A percentile compares a stretch with the other conserved stretches of the same genome.
Evolutionary conservation across 2,329 filamentous ascomycete genomes (phyloP).

Genomic region (Ceratocystiopsis brevicomis): DNA sequence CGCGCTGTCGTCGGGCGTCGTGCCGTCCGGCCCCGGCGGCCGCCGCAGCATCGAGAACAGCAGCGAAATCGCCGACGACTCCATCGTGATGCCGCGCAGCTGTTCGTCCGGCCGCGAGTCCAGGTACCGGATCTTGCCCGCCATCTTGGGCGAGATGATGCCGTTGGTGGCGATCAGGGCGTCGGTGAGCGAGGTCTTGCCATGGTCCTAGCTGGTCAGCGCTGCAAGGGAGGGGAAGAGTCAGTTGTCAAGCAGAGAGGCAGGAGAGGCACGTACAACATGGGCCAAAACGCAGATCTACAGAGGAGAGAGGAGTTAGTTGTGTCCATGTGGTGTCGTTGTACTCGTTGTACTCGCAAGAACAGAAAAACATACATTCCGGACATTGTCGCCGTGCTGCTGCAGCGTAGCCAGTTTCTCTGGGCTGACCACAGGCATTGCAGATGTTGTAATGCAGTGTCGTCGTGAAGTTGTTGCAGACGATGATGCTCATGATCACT

Average conservation of each 20-base stretch:
- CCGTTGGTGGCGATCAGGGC: slow-evolving; percentile 95
- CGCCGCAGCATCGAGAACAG: slow-evolving; percentile 84
- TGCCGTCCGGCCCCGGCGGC: background rate
- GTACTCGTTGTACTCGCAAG: background rate
- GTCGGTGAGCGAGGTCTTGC: slow-evolving; percentile 93
- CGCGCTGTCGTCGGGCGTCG: slow-evolving; percentile 39
- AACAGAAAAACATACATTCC: slow-evolving; percentile 46
- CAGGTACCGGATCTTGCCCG: slow-evolving; percentile 93
- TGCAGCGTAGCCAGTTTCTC: slow-evolving; percentile 85
- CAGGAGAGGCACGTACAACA: slow-evolving; percentile 27
- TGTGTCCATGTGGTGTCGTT: background rate
- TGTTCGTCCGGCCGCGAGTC: slow-evolving; percentile 95
- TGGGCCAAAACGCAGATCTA: slow-evolving; percentile 87
- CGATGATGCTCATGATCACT: no score
- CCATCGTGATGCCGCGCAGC: slow-evolving; percentile 96
- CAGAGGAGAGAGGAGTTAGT: no score
- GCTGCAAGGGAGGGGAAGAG: background rate
- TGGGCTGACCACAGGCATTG: slow-evolving; percentile 79
- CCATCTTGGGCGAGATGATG: slow-evolving; percentile 94
- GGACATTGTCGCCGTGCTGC: slow-evolving; percentile 67
- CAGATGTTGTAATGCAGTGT: background rate
- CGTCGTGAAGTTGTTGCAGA: background rate
- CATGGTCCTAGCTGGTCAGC: slow-evolving; percentile 45
- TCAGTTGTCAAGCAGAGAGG: background rate
- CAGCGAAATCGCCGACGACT: slow-evolving; percentile 91